Evolutionary conservation across 768 basidiomycete species (phyloP).

Genomic region (Hemileccinum impolitum): DNA sequence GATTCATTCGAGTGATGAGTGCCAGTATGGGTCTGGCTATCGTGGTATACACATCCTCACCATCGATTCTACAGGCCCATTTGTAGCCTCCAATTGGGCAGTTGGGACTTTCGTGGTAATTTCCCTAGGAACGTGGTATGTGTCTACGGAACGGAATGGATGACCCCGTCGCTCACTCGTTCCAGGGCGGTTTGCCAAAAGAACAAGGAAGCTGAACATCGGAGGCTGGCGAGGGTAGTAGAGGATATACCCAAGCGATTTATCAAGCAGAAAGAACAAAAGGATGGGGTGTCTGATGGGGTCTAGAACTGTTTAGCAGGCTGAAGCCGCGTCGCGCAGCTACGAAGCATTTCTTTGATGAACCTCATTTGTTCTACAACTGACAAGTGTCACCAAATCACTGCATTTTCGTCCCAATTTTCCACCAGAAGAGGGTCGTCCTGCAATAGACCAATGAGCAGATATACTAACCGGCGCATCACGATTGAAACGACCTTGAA

Average conservation of each 20-base stretch:
- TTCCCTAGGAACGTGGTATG: slow-evolving; percentile 68
- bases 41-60: slow-evolving; percentile 7
- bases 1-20: slow-evolving; percentile 66
- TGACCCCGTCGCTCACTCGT: slow-evolving; percentile 7
- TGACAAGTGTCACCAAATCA: slow-evolving; percentile 49
- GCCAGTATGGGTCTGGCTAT: slow-evolving; percentile 44
- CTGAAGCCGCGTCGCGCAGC: not conserved
- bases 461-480: too few relatives aligned
- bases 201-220: slow-evolving; percentile 51
- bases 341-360: not conserved
- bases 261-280: slow-evolving; percentile 40
- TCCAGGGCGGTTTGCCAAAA: slow-evolving; percentile 64
- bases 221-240: slow-evolving; percentile 52
- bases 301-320: not conserved
- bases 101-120: slow-evolving; percentile 68
- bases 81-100: slow-evolving; percentile 77
- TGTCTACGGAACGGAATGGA: slow-evolving; percentile 11
- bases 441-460: slow-evolving; percentile 31
- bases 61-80: slow-evolving; percentile 36
- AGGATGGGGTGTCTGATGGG: slow-evolving; percentile 22
- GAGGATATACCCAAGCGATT: slow-evolving; percentile 59
- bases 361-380: not conserved
- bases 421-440: slow-evolving; percentile 69
- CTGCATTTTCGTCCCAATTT: slow-evolving; percentile 58
- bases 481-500: slow-evolving; percentile 48